phyloP scores from a whole-genome alignment of 495 filamentous ascomycete genomes.

The Aspergillus diversus region DNA sequence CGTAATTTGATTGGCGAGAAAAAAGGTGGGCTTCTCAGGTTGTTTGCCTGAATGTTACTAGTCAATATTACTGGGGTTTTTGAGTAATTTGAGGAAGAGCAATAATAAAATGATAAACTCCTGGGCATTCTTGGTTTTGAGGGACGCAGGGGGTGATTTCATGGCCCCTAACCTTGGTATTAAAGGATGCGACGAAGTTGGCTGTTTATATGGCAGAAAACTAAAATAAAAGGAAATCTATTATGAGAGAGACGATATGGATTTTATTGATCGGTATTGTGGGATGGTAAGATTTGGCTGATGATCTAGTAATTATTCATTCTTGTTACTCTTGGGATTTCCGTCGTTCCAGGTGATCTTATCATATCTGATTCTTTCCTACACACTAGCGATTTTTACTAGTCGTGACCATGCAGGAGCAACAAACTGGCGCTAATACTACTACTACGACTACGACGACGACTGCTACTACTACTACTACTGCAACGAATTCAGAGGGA shows the following conservation, averaged over 20 bases:
- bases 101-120: not conserved
- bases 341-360: constrained; percentile 28
- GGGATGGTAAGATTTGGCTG: not conserved
- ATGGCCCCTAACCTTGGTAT: not conserved
- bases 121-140: not conserved
- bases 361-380: constrained; percentile 32
- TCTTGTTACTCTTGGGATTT: constrained; percentile 8
- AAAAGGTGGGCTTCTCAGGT: not conserved
- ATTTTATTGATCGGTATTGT: no score
- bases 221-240: not conserved
- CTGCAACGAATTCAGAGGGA: no score
- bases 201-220: no score
- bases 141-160: not conserved
- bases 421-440: no score
- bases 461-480: no score
- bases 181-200: no score
- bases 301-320: not conserved
- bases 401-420: constrained; percentile 4
- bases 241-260: not conserved
- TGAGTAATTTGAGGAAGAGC: constrained; percentile 1
- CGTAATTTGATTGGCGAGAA: not conserved
- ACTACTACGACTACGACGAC: no score
- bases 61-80: constrained; percentile 2
- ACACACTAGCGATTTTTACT: constrained; percentile 20
- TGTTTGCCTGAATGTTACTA: not conserved